Evolutionary conservation across 495 filamentous ascomycete species (phyloP).

Genomic region (Xylaria curta): DNA sequence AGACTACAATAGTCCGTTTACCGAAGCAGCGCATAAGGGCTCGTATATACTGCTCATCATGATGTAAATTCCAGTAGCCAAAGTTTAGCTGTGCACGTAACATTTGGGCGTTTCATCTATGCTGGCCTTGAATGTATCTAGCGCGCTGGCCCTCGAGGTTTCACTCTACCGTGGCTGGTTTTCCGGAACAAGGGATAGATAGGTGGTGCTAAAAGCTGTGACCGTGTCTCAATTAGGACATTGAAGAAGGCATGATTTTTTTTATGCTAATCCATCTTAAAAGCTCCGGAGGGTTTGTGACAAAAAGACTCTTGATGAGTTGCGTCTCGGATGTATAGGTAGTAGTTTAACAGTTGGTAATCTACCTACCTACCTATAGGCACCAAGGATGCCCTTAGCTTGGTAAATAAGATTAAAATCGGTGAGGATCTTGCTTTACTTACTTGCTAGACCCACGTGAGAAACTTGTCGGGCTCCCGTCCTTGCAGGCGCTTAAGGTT

Average conservation of each 20-base stretch:
- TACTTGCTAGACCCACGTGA: slow-evolving; percentile 6
- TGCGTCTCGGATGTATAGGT: neutral
- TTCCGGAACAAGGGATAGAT: neutral
- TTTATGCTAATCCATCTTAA: neutral
- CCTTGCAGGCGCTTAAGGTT: slow-evolving; percentile 8
- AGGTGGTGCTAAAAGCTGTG: too few species aligned
- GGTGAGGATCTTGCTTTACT: slow-evolving; percentile 1
- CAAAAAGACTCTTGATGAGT: neutral
- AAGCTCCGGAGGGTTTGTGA: neutral
- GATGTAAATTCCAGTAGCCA: neutral
- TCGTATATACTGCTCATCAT: neutral
- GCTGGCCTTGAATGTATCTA: neutral
- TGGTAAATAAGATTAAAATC: slow-evolving; percentile 15
- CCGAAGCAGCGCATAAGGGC: slow-evolving; percentile 1
- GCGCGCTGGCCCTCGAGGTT: neutral
- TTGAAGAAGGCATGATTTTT: neutral
- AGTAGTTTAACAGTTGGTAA: too few species aligned
- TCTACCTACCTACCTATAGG: neutral
- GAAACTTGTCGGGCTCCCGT: slow-evolving; percentile 1
- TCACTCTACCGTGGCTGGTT: neutral
- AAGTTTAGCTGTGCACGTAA: neutral
- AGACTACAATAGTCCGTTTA: neutral
- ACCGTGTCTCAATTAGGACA: neutral
- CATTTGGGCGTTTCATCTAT: neutral
- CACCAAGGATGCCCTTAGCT: neutral